Evolutionary conservation across 2,329 filamentous ascomycete species (phyloP).

Genomic region (Pseudocercospora pini-densiflorae): DNA sequence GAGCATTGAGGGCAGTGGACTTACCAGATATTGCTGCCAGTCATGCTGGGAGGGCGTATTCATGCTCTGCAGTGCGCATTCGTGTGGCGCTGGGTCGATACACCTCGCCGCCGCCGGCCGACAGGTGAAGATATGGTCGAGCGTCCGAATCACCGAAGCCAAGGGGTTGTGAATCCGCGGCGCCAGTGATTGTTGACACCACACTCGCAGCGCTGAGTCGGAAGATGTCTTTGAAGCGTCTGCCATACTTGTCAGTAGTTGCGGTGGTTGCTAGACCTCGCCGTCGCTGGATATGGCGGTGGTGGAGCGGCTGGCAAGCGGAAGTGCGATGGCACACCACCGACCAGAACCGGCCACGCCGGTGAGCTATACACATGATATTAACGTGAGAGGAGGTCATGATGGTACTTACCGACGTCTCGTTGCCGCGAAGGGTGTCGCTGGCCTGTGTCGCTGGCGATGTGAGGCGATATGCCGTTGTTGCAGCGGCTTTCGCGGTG

Average conservation of each 20-base stretch:
- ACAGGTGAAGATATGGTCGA: conserved; percentile 4
- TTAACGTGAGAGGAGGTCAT: conserved; percentile 6
- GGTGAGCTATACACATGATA: neutral
- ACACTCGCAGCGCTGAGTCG: neutral
- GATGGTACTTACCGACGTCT: conserved; percentile 4
- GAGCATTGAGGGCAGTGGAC: neutral
- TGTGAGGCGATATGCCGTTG: neutral
- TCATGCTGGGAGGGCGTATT: neutral
- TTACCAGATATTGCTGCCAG: neutral
- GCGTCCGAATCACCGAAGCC: conserved; percentile 1
- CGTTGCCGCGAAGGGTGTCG: neutral
- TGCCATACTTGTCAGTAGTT: neutral
- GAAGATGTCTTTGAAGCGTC: neutral
- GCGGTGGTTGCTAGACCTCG: neutral
- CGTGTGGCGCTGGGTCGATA: no score
- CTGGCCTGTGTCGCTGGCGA: neutral
- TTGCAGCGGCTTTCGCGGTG: neutral
- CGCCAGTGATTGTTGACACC: neutral
- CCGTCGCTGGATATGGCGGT: neutral
- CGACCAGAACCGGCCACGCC: neutral
- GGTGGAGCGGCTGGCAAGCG: conserved; percentile 1
- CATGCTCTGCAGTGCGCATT: neutral
- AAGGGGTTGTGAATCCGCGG: neutral
- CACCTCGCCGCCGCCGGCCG: neutral
- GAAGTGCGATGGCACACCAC: neutral